Evolutionary conservation across 345 rosid genomes (phyloP), one percentile per base, ranked within the genome.

Genomic region (Eucalyptus grandis): DNA sequence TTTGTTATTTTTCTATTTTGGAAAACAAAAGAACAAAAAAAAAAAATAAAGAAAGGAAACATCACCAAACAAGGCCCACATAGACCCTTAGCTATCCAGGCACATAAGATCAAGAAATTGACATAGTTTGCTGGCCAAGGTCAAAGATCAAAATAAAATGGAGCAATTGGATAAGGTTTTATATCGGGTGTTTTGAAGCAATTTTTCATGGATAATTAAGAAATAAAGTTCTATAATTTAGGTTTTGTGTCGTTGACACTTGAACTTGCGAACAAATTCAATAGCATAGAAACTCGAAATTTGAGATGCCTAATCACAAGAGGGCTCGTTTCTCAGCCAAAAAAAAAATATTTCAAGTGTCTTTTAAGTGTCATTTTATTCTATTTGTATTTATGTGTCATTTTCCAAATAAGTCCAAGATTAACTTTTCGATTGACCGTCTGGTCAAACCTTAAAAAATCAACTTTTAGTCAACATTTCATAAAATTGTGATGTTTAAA

Each of bases 1-100:
- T 53, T 1, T 19, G 1, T 53, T 8, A 2, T 53, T 53, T 4
- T 53, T 53, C 2, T 53, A 0, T 19, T 53, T 53, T 1, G 1
- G 1, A 19, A 19, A 53, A 53, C 0, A 53, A 53, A 19, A 53
- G 2, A 53, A 53, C 56, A 53, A 8, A 53, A 16, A n/a, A 7
- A 53, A 1, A 17, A 53, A 53, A 53, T 5, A 53, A 53, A 19
- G 9, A n/a, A n/a, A n/a, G 54, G 10, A 53, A 53, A 19, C 56
- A 0, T 53, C 56, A 19, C 56, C 56, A 8, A 53, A 53, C 24
- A 53, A 4, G 10, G 24, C 24, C 24, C 56, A 53, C 56, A 19
- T 53, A 53, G 24, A 53, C 24, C 56, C 56, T 53, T 56, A 9
- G 62, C 30, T 56, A 24, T 56, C 62, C 27, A 56, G 2, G 30